Evolutionary conservation across 768 basidiomycete genomes (phyloP).

Genomic region (Mycena rosella): DNA sequence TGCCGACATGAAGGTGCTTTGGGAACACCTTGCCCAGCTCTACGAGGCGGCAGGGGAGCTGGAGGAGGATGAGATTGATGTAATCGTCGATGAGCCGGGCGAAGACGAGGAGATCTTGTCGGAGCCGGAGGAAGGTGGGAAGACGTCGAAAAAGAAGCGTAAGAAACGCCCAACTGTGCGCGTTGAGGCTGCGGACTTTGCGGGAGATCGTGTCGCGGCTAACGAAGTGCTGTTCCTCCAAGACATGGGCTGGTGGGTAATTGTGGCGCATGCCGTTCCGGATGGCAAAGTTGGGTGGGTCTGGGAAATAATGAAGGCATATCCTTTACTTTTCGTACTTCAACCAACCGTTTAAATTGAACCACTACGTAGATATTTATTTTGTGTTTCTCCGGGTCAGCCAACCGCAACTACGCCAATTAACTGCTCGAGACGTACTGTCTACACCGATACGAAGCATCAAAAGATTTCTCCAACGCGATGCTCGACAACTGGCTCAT

Average conservation of each 20-base stretch:
- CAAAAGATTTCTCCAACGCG: no score
- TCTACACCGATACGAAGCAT: no score
- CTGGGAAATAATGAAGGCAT: slow-evolving; percentile 24
- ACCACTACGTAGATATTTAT: no score
- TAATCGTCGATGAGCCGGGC: background rate
- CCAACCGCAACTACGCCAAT: no score
- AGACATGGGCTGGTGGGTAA: slow-evolving; percentile 24
- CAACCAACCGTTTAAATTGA: no score
- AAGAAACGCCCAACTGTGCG: background rate
- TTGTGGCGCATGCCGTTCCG: slow-evolving; percentile 3
- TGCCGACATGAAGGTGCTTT: background rate
- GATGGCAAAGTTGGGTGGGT: slow-evolving; percentile 6
- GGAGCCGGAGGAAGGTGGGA: background rate
- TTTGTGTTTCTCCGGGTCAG: no score
- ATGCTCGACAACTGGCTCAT: no score
- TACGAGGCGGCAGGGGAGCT: background rate
- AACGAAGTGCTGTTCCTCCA: slow-evolving; percentile 13
- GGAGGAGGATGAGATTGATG: background rate
- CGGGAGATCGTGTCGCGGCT: slow-evolving; percentile 25
- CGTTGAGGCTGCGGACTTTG: slow-evolving; percentile 20
- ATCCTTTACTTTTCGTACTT: no score
- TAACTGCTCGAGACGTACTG: no score
- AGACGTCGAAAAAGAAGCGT: background rate
- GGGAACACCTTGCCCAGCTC: background rate
- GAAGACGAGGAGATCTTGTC: background rate